Evolutionary conservation across 345 rosid genomes (phyloP), one percentile per base, ranked within the genome.

Genomic region (Sonneratia alba): DNA sequence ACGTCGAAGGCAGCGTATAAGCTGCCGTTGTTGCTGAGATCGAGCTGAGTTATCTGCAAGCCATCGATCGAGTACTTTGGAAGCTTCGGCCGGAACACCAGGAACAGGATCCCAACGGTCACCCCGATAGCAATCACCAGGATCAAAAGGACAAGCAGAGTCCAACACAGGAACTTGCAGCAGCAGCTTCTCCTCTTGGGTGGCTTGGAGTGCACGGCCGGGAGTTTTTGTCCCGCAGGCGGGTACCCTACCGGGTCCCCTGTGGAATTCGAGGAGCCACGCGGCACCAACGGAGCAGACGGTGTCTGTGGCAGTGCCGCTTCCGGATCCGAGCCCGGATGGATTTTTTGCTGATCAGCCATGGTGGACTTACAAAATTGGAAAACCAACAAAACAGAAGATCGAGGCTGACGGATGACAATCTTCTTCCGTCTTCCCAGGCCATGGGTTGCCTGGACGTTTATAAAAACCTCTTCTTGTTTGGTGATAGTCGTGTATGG

Each of bases 11-110:
- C 73, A 0, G 92, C 87, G 0, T 82, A 65, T 64, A 90, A 78
- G 79, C 85, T 88, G 40, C 88, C 78, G 55, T 87, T 72, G 55
- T 70, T 62, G 48, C 73, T 71, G 42, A 82, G 48, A 7, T 53
- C 68, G 80, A 90, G 85, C 61, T 79, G 85, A 37, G 90, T 84
- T 16, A 92, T 75, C 43, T 79, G 73, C 67, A 92, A 61, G 27
- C 79, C 71, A 77, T 92, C 92, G 22, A 92, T 77, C 3, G 87
- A 82, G 76, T 77, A 88, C 19, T 86, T 80, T 0, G 96, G 96
- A 1, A 92, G 70, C 73, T 92, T 90, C 6, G 98, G 98, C 43
- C 64, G 56, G 56, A 49, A 49, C 1, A 49, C 56, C 56, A 49
- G 19, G 56, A 12, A 49, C 19, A 49, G 56, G 56, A 49, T 49